Base-by-base conservation (phyloP, 495 filamentous ascomycete species). In the Neurospora africana region DNA sequence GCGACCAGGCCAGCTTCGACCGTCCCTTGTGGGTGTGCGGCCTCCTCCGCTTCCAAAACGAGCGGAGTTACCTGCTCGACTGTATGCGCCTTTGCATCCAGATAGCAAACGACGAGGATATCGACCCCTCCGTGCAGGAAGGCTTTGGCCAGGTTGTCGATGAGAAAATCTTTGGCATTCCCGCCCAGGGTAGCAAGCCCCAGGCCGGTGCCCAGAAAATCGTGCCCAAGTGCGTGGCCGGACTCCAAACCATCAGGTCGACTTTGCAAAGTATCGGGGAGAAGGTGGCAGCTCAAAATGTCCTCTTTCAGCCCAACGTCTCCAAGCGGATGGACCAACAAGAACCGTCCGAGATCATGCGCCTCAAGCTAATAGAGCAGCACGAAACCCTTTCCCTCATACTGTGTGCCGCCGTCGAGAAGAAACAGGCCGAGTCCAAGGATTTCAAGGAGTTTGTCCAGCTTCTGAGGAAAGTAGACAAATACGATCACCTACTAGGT, bases 351-450 rank as follows among this genome's bases (percentile, higher is more conserved):
- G 89, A 91, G 71, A 88, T 91, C 75, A 90, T 96, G 76, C 87
- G 90, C 40, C 77, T 82, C 30, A 93, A 90, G 74, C 84, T 98
- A 37, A 86, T 87, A 19, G 87, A 91, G 76, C 94, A 98, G 80
- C 96, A 98, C 78, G 95, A 98, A 79, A 87, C 89, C 9, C 86
- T 99, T n/a, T 89, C 89, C 1, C 86, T 90, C 10, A 90, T 95
- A 67, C 77, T 95, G 27, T 90, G 87, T 72, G 88, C 91, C 75
- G 85, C 97, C 11, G 87, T 95, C 70, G 93, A 95, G 76, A 89
- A 87, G 65, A 87, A 88, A 68, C 89, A 89, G 71, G 90, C 91
- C 1, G 84, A 82, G 47, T 77, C 87, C n/a, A 83, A 88, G 41
- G 93, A 97, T 79, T 92, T 97, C 75, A 83, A 88, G 13, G 77